Conservation (phyloP, 1,284 basidiomycete species). For the Apiotrichum sp. region DNA sequence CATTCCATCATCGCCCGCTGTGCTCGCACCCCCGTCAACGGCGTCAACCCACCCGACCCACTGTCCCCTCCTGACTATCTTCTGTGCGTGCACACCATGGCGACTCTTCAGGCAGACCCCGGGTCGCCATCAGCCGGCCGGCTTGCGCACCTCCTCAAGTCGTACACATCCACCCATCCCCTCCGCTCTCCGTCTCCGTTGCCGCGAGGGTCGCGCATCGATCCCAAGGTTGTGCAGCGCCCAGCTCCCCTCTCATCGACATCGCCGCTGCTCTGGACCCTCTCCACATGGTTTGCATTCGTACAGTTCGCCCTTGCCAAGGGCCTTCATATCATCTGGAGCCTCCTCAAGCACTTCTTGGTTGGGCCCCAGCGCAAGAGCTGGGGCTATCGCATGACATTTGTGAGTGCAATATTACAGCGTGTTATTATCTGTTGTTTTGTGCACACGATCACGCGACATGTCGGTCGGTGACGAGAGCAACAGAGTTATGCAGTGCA, state of each 20-base stretch:
- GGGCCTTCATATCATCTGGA: conserved; percentile 38
- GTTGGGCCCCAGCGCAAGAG: conserved; percentile 42
- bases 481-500: no score
- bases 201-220: conserved; percentile 41
- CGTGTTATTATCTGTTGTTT: no score
- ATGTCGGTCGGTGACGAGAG: no score
- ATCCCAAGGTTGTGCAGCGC: conserved; percentile 35
- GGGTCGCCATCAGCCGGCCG: conserved; percentile 16
- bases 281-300: conserved; percentile 40
- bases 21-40: no score
- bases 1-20: no score
- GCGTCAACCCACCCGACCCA: no score
- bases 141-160: conserved; percentile 29
- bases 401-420: conserved; percentile 19
- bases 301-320: conserved; percentile 35
- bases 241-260: conserved; percentile 30
- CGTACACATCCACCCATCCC: conserved; percentile 38
- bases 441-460: not conserved
- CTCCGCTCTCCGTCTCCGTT: conserved; percentile 41
- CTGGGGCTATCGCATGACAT: conserved; percentile 48
- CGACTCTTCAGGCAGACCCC: conserved; percentile 4
- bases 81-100: no score
- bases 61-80: no score
- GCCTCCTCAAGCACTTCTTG: conserved; percentile 35
- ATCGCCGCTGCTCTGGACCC: conserved; percentile 34